Conservation (phyloP, 768 basidiomycete species). For the Chalciporus sphaerocephalus region DNA sequence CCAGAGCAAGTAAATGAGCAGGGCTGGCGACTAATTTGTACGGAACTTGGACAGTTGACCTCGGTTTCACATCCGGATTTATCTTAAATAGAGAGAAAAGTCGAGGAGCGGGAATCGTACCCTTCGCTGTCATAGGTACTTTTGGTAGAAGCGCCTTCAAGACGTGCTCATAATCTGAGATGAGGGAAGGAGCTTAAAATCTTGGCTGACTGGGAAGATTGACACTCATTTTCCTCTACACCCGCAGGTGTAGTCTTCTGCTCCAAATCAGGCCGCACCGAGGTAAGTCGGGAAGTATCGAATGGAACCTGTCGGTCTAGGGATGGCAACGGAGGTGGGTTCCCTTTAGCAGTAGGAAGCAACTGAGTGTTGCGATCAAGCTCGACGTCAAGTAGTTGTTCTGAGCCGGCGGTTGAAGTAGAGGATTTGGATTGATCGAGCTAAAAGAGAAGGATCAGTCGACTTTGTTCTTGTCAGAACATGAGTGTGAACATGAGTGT, state of each 20-base stretch:
- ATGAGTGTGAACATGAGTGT: neutral
- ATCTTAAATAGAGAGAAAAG: neutral
- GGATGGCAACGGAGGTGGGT: constrained; percentile 22
- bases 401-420: constrained; percentile 40
- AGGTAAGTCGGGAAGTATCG: neutral
- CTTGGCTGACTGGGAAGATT: neutral
- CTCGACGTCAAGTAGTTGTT: constrained; percentile 49
- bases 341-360: constrained; percentile 26
- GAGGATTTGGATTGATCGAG: constrained; percentile 39
- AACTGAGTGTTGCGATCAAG: constrained; percentile 42
- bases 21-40: constrained; percentile 38
- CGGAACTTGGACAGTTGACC: constrained; percentile 27
- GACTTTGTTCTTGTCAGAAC: neutral
- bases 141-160: constrained; percentile 36
- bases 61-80: constrained; percentile 35
- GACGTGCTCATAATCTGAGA: constrained; percentile 32
- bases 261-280: constrained; percentile 1
- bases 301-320: constrained; percentile 22
- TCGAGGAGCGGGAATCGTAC: constrained; percentile 18
- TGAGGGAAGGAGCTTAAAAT: neutral
- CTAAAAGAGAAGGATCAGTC: constrained; percentile 24
- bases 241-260: neutral
- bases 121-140: constrained; percentile 44
- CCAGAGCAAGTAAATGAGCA: constrained; percentile 33
- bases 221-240: constrained; percentile 20